Conservation (phyloP, 2,329 filamentous ascomycete species). For the Xylariaceae sp. region DNA sequence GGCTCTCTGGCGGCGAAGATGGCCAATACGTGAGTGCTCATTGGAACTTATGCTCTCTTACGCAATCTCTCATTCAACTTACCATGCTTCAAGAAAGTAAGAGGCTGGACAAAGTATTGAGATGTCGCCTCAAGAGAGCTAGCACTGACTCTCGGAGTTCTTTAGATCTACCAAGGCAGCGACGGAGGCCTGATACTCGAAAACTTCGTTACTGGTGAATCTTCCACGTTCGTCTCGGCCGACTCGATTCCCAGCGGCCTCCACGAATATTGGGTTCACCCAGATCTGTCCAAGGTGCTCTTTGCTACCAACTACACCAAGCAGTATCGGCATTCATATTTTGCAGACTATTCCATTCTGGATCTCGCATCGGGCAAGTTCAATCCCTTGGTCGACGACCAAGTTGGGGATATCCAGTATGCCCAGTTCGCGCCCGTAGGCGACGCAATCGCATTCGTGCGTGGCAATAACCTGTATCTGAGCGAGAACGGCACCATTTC, state of each 20-base stretch:
- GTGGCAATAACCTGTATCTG: conserved; percentile 59
- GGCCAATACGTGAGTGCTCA: conserved; percentile 45
- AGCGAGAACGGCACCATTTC: conserved; percentile 48
- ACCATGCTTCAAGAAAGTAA: background rate
- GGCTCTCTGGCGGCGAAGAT: conserved; percentile 54
- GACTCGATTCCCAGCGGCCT: conserved; percentile 51
- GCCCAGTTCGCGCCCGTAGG: conserved; percentile 55
- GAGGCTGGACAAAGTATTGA: background rate
- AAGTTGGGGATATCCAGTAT: conserved; percentile 61
- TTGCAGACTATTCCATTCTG: conserved; percentile 60
- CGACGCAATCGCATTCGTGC: conserved; percentile 60
- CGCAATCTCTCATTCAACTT: background rate
- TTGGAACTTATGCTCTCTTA: background rate
- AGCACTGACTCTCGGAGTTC: conserved; percentile 1
- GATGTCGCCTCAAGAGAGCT: background rate
- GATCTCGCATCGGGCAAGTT: conserved; percentile 53
- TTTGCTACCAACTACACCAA: conserved; percentile 62
- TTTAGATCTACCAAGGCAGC: conserved; percentile 42
- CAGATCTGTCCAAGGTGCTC: conserved; percentile 53
- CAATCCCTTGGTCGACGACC: conserved; percentile 51
- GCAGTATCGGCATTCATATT: conserved; percentile 63
- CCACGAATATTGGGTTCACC: conserved; percentile 55
- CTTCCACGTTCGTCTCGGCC: conserved; percentile 51
- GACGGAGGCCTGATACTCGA: conserved; percentile 53
- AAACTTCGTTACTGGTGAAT: conserved; percentile 54